A percentile compares a stretch with the other conserved stretches of the same genome.
These are phyloP conservation scores for Cladobotryum protrusum DNA, from an alignment of 2,329 filamentous ascomycete genomes.

Conservation along the genomic window DNA sequence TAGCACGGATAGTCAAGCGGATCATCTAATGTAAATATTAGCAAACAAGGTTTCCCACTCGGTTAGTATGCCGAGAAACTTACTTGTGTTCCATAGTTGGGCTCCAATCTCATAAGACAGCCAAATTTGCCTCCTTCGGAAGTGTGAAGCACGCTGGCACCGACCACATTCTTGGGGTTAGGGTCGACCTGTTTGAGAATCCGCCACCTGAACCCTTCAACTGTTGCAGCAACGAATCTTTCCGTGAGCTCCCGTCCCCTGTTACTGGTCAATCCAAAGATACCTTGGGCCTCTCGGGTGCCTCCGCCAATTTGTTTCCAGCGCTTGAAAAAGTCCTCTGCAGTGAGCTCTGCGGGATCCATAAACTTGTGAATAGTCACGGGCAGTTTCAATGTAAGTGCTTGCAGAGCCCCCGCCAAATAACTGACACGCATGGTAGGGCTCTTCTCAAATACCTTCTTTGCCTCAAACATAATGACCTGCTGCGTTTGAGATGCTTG, in stretches of 20 bases:
- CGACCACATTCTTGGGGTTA: slow-evolving; percentile 89
- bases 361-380: slow-evolving; percentile 92
- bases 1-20: slow-evolving; percentile 87
- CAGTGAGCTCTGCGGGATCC: slow-evolving; percentile 78
- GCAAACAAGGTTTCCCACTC: neutral
- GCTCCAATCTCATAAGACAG: slow-evolving; percentile 87
- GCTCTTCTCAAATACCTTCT: slow-evolving; percentile 70
- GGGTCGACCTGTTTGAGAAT: slow-evolving; percentile 81
- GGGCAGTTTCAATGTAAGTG: slow-evolving; percentile 83
- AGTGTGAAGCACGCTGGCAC: slow-evolving; percentile 79
- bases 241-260: slow-evolving; percentile 61
- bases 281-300: slow-evolving; percentile 79
- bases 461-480: slow-evolving; percentile 89
- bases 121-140: slow-evolving; percentile 84
- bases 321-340: slow-evolving; percentile 96
- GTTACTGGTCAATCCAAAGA: slow-evolving; percentile 60
- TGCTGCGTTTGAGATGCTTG: slow-evolving; percentile 79
- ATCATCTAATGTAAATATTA: slow-evolving; percentile 64
- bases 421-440: slow-evolving; percentile 94
- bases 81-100: slow-evolving; percentile 88
- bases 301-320: slow-evolving; percentile 97
- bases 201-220: slow-evolving; percentile 86
- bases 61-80: slow-evolving; percentile 26
- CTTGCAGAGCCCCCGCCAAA: slow-evolving; percentile 86
- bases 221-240: slow-evolving; percentile 62